Evolutionary conservation across 2,329 filamentous ascomycete genomes (phyloP), one percentile per base, ranked within the genome.

Genomic region (Penicillium paneum): DNA sequence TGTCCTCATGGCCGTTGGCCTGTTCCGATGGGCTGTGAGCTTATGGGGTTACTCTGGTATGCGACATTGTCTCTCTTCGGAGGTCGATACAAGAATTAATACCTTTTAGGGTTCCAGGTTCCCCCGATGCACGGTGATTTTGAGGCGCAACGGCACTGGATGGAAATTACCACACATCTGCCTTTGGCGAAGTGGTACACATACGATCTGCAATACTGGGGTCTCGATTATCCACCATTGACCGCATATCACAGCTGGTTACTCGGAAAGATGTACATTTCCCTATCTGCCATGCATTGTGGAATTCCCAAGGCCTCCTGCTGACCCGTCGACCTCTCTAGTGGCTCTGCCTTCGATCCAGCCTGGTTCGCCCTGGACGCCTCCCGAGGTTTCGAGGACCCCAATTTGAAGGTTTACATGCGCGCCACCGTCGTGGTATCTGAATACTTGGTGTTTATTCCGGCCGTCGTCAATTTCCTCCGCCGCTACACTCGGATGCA

Each of bases 191-290:
- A 94, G 72, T 99, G 95, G 94, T 99, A 99, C 74, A 96, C 96
- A 69, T 91, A 99, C 72, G 92, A 99, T 71, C 79, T 97, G 41
- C 82, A 93, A 67, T 99, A 93, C 87, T 99, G 94, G 94, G 95
- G 95, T 0, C 81, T 99, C 62, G 94, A 99, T 76, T 99, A 99
- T 72, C 94, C 94, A 53, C 94, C 94, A 49, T 82, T 99, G 75
- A 99, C 94, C 49, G 95, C 94, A 48, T 99, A 99, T 76, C 94
- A 99, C 74, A 97, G 92, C 78, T 97, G 92, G 93, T 69, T 94
- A n/a, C 78, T 95, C 57, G 94, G 94, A 59, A 89, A 88, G 74
- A 83, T 97, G 79, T 85, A 76, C 60, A 81, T 70, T 15, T 28
- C n/a, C 62, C 63, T 53, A 59, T 12, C 47, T 26, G 12, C 8